These are phyloP conservation scores for Mycena metata DNA, from an alignment of 768 basidiomycete genomes.

Conservation along the genomic window DNA sequence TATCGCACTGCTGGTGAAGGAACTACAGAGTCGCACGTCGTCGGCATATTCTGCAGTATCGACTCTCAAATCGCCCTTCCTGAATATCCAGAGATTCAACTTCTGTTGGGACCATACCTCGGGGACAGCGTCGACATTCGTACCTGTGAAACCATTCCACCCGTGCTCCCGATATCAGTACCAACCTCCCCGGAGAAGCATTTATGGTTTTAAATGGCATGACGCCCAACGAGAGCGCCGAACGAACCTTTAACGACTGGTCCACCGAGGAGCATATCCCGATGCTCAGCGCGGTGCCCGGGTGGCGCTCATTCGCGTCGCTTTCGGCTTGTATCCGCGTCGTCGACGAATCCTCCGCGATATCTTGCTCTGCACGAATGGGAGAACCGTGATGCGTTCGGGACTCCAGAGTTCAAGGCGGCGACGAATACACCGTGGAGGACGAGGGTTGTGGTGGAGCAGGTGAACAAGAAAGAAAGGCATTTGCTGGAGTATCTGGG, in stretches of 20 bases:
- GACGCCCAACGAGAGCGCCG: slow-evolving; percentile 49
- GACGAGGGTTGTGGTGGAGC: slow-evolving; percentile 51
- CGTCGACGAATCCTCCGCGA: slow-evolving; percentile 40
- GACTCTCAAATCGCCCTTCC: slow-evolving; percentile 2
- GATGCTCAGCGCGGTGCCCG: slow-evolving; percentile 56
- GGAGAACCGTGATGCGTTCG: slow-evolving; percentile 48
- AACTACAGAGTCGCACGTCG: not conserved
- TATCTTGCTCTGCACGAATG: slow-evolving; percentile 63
- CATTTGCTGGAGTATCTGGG: slow-evolving; percentile 42
- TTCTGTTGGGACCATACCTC: slow-evolving; percentile 14
- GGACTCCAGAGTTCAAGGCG: slow-evolving; percentile 51
- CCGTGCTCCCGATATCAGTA: slow-evolving; percentile 8
- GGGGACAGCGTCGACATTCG: slow-evolving; percentile 34
- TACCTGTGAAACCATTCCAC: slow-evolving; percentile 35
- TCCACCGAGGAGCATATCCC: slow-evolving; percentile 69
- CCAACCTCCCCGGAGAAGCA: slow-evolving; percentile 32
- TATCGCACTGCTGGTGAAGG: slow-evolving; percentile 19
- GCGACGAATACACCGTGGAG: slow-evolving; percentile 63
- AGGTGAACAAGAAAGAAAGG: slow-evolving; percentile 50
- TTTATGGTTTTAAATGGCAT: slow-evolving; percentile 50
- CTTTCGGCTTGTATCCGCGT: slow-evolving; percentile 50
- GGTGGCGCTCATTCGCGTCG: slow-evolving; percentile 60
- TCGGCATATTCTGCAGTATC: slow-evolving; percentile 11
- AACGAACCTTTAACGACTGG: slow-evolving; percentile 66
- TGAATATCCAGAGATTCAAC: not conserved